phyloP scores from a whole-genome alignment of 2,329 filamentous ascomycete genomes.

The Teratosphaeria epicoccoides region DNA sequence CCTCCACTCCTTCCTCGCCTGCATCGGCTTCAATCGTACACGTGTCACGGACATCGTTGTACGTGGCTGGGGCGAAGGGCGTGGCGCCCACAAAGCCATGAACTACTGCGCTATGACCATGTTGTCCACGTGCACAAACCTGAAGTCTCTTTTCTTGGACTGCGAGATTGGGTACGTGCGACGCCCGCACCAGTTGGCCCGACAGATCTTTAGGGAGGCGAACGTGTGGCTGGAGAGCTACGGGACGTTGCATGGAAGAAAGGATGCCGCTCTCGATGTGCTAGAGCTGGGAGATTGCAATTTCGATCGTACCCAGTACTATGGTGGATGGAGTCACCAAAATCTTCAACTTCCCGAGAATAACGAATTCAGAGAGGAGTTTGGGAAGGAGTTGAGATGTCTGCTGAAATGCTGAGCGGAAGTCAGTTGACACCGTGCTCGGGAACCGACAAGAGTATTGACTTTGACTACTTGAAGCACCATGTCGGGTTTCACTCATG shows the following conservation, averaged over 20 bases:
- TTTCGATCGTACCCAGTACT: conserved; percentile 5
- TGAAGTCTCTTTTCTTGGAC: conserved; percentile 15
- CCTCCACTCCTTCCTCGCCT: conserved; percentile 16
- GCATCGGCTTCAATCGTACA: conserved; percentile 18
- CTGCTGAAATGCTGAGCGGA: conserved; percentile 2
- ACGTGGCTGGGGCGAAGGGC: conserved; percentile 10
- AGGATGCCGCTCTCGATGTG: conserved; percentile 18
- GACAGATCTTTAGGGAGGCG: conserved; percentile 16
- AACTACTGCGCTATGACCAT: conserved; percentile 17
- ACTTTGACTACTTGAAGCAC: too few relatives aligned
- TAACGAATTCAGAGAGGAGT: conserved; percentile 4
- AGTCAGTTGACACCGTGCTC: too few relatives aligned
- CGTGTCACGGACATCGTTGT: conserved; percentile 14
- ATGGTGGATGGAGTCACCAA: not conserved
- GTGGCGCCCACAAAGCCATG: conserved; percentile 10
- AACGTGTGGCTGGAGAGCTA: conserved; percentile 19
- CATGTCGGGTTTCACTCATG: too few relatives aligned
- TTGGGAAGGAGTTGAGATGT: conserved; percentile 5
- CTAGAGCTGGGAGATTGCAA: conserved; percentile 12
- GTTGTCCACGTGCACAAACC: conserved; percentile 17
- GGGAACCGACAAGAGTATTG: too few relatives aligned
- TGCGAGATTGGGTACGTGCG: conserved; percentile 9
- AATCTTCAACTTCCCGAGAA: not conserved
- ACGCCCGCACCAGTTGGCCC: conserved; percentile 8
- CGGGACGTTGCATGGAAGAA: conserved; percentile 13